Conservation (phyloP, 495 filamentous ascomycete genomes). For the Penicillium atrosanguineum region DNA sequence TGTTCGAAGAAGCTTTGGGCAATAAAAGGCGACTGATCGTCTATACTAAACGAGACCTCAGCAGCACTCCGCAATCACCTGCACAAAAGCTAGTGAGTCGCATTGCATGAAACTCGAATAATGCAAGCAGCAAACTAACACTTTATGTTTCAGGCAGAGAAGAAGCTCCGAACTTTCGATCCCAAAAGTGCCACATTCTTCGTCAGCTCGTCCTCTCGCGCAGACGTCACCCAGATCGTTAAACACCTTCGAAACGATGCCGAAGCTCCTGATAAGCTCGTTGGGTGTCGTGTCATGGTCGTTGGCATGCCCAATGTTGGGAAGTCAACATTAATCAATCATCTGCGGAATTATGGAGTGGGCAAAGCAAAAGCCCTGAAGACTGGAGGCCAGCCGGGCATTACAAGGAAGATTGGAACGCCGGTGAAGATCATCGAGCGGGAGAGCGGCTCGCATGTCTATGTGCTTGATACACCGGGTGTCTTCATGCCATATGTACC, state of each 20-base stretch:
- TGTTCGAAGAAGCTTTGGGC: conserved; percentile 77
- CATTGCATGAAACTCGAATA: not conserved
- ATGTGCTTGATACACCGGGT: conserved; percentile 73
- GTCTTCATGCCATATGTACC: conserved; percentile 92
- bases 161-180: conserved; percentile 59
- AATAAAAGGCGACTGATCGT: conserved; percentile 72
- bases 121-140: not conserved
- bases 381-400: conserved; percentile 83
- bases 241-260: conserved; percentile 52
- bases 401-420: conserved; percentile 81
- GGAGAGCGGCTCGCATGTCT: conserved; percentile 52
- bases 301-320: conserved; percentile 98
- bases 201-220: conserved; percentile 50
- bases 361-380: conserved; percentile 71
- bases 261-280: conserved; percentile 48
- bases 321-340: conserved; percentile 87
- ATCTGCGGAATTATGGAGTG: conserved; percentile 68
- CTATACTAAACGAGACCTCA: conserved; percentile 88
- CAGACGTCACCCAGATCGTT: conserved; percentile 54
- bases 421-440: conserved; percentile 76
- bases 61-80: conserved; percentile 34
- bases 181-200: conserved; percentile 61
- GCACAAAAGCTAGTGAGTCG: conserved; percentile 30
- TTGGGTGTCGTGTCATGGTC: conserved; percentile 75
- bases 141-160: conserved; percentile 27